These are phyloP conservation scores for Gliomastix tumulicola DNA, from an alignment of 2,329 filamentous ascomycete genomes.

Conservation along the genomic window DNA sequence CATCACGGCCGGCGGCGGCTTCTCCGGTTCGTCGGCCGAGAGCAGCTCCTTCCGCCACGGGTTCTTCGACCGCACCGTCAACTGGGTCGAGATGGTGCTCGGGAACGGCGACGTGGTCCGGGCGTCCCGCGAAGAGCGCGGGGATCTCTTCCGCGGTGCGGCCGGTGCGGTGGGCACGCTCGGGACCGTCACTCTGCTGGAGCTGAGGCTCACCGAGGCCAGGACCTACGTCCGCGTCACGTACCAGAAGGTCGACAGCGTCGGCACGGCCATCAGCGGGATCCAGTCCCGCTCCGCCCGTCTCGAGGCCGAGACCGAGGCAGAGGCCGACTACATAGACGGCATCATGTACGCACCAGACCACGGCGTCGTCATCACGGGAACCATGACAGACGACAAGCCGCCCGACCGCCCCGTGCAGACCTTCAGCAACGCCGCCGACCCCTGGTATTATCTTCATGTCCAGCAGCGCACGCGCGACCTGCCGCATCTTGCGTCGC, in stretches of 20 bases:
- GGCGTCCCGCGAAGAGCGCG: slow-evolving; percentile 35
- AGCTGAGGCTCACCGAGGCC: slow-evolving; percentile 47
- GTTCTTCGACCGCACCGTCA: slow-evolving; percentile 56
- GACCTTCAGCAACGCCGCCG: slow-evolving; percentile 42
- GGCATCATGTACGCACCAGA: slow-evolving; percentile 45
- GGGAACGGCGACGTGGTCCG: slow-evolving; percentile 47
- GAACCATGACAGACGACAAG: slow-evolving; percentile 26
- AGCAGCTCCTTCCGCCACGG: slow-evolving; percentile 62
- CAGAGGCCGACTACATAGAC: slow-evolving; percentile 49
- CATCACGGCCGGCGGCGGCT: slow-evolving; percentile 65
- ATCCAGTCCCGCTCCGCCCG: no score
- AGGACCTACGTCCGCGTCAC: slow-evolving; percentile 47
- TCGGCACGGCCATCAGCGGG: slow-evolving; percentile 32
- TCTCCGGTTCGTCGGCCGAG: slow-evolving; percentile 60
- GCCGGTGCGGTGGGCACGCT: slow-evolving; percentile 54
- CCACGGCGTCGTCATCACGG: slow-evolving; percentile 46
- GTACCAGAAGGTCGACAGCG: slow-evolving; percentile 37
- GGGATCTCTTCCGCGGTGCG: slow-evolving; percentile 52
- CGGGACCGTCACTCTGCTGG: slow-evolving; percentile 53
- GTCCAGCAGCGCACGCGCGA: slow-evolving; percentile 27
- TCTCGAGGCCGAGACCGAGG: slow-evolving; percentile 1
- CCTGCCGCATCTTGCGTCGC: not conserved
- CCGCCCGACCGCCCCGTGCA: slow-evolving; percentile 5
- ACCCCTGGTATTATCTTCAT: slow-evolving; percentile 63
- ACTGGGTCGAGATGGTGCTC: slow-evolving; percentile 56